Base-by-base conservation (phyloP, 306 rosid species). In the Glycine soja region DNA sequence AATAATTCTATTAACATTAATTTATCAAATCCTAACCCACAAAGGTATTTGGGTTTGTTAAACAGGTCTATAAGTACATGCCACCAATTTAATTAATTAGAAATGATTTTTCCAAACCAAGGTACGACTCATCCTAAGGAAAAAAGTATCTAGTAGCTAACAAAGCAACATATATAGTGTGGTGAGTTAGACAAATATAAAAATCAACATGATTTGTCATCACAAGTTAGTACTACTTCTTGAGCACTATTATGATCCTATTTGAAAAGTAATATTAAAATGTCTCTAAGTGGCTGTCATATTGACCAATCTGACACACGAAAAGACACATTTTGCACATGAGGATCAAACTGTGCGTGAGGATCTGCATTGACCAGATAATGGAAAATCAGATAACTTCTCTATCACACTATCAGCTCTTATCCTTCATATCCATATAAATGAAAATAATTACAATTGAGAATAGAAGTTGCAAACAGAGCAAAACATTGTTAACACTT, bases 311-410 rank as follows among this genome's bases (percentile, higher is more conserved):
- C 3, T 61, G 81, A 79, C 43, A 77, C 84, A 85, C 36, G 30
- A 70, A 79, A 56, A 16, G 70, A 72, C 40, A 68, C 70, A 59
- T 64, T 81, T 38, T 15, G 46, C 66, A 66, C 15, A 70, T 77
- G 82, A 75, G 83, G 30, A 24, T 24, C 30, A 24, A 24, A 24
- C 30, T 24, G 30, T 24, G 30, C 30, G 30, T 24, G 30, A 24
- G 30, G 86, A 56, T 68, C 61, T 43, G 18, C 87, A 68, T 87
- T 77, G 86, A 78, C 86, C 40, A 77, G 12, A 77, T 68, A 54
- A 58, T 83, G 84, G 73, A 48, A 83, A 32, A 76, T 76, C 56
- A 65, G 85, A 86, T 80, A 66, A 76, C 75, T 42, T 76, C 73
- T 76, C 73, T 8, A n/a, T 70, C 30, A 24, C 30, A 24, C 0